A percentile compares a stretch with the other conserved stretches of the same genome.
These are phyloP conservation scores for Corchorus capsularis DNA, from an alignment of 345 rosid species.

Conservation along the genomic window DNA sequence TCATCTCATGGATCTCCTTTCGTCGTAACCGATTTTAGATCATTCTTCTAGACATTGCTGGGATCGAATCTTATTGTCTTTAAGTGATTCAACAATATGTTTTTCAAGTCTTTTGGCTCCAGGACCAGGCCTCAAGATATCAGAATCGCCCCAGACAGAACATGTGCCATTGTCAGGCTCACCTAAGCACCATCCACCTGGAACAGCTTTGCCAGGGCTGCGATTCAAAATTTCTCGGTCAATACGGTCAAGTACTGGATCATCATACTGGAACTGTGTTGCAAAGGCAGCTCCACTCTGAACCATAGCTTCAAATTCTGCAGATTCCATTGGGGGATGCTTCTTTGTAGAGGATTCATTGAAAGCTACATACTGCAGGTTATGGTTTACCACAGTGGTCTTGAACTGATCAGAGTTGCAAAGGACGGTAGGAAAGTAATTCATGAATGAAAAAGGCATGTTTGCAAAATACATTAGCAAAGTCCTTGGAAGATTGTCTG, in stretches of 20 bases:
- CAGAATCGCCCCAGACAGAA: conserved; percentile 86
- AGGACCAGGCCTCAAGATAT: conserved; percentile 76
- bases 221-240: conserved; percentile 73
- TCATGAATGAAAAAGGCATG: conserved; percentile 65
- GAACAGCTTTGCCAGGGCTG: conserved; percentile 52
- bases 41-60: conserved; percentile 62
- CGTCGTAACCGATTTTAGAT: neutral
- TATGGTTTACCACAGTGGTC: conserved; percentile 69
- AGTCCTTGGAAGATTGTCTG: conserved; percentile 88
- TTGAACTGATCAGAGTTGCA: conserved; percentile 71
- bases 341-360: conserved; percentile 44
- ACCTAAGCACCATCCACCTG: conserved; percentile 98
- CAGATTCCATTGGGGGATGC: conserved; percentile 49
- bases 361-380: conserved; percentile 56
- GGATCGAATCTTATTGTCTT: conserved; percentile 50
- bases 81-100: conserved; percentile 52
- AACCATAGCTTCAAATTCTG: conserved; percentile 65
- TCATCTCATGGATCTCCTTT: neutral
- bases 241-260: conserved; percentile 66
- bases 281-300: conserved; percentile 89
- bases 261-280: conserved; percentile 48
- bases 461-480: conserved; percentile 91
- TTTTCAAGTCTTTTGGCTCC: conserved; percentile 80
- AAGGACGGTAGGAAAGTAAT: conserved; percentile 79
- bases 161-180: conserved; percentile 54